A percentile compares a stretch with the other conserved stretches of the same genome.
phyloP scores from a whole-genome alignment of 176 grass and related monocot genomes.

The Lolium perenne region DNA sequence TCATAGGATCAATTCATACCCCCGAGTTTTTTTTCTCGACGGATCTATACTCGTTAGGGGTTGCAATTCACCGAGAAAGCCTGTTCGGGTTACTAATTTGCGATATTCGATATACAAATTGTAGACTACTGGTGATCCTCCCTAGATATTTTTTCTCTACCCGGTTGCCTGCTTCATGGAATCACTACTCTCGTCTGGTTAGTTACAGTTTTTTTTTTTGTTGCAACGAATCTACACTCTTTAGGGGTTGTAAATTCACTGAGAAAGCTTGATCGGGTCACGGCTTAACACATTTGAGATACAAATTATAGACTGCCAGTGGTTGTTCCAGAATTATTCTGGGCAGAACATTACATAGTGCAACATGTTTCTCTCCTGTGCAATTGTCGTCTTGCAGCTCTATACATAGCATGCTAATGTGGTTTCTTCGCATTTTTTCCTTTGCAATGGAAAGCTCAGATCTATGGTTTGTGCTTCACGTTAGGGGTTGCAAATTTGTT shows the following conservation, averaged over 20 bases:
- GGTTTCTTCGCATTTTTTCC: background rate
- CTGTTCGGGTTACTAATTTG: too few relatives aligned
- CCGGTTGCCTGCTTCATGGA: background rate
- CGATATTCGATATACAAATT: too few relatives aligned
- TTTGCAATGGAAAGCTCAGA: background rate
- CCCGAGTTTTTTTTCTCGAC: too few relatives aligned
- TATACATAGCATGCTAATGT: background rate
- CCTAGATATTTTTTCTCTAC: background rate
- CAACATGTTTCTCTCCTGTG: background rate
- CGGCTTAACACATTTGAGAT: background rate
- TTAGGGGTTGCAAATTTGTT: background rate
- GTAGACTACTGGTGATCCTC: too few relatives aligned
- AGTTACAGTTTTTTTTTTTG: background rate
- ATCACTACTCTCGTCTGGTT: background rate
- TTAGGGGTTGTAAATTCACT: background rate
- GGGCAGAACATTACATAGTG: background rate
- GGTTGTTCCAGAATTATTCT: too few relatives aligned
- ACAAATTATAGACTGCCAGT: background rate
- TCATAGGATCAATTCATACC: background rate
- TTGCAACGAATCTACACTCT: background rate
- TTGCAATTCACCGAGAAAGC: too few relatives aligned
- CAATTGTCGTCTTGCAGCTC: background rate
- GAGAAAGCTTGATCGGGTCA: background rate
- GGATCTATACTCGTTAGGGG: too few relatives aligned
- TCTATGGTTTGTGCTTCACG: background rate